Base-by-base conservation (phyloP, 2,329 filamentous ascomycete species). In the Botrytis paeoniae region DNA sequence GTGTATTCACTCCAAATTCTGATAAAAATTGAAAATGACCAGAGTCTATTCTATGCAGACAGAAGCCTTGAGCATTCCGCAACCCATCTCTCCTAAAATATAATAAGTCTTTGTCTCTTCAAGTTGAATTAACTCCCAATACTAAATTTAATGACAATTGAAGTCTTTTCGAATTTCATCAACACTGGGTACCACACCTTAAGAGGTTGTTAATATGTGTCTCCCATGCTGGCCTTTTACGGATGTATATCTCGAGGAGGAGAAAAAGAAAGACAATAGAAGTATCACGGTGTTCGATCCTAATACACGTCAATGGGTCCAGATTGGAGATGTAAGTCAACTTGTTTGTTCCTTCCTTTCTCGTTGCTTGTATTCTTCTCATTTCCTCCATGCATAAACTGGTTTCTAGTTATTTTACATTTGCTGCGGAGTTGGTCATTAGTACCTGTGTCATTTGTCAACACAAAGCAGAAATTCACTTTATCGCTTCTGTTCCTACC, bases 201-300 rank as follows among this genome's bases (percentile, higher is more conserved):
- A 25, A 25, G 2, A 39, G 37, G 9, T 29, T 1, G 8, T 32
- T 6, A 45, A 70, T 5, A 77, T 77, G 77, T 78, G 77, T 51
- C 32, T 77, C 20, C 76, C 77, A 20, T 79, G 78, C 59, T 78
- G 73, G 74, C 75, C 77, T 4, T 78, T 73, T 29, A 66, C 75
- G 2, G 76, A 78, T 29, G 51, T 79, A 22, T 76, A 74, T 61
- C 57, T 80, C 4, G 78, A 79, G 66, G 77, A 79, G 18, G 72
- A 74, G 29, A 43, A 73, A 43, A 75, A 75, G 73, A 76, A 75
- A 18, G 37, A 4, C 60, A 72, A 74, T 62, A 69, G 73, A 20
- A 35, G 71, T 9, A 60, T 75, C 5, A 18, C 73, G n/a, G 72
- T 74, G 10, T 78, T 71, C 45, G 77, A 80, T 75, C 75, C 75